Conservation (phyloP, 805 yeast species). For the Kuraishia cidri region DNA sequence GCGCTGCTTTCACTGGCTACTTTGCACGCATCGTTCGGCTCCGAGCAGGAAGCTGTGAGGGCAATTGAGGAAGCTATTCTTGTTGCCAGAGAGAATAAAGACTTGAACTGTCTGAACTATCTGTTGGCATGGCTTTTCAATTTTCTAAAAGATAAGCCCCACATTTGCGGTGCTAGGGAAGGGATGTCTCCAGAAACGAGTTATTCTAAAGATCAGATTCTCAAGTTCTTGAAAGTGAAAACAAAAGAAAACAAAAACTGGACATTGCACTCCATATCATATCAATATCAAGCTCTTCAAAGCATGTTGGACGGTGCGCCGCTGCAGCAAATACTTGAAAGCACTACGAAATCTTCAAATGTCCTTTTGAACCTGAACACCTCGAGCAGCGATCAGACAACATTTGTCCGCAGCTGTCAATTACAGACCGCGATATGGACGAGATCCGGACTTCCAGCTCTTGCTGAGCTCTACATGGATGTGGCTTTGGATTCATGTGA, state of each 20-base stretch:
- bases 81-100: constrained; percentile 82
- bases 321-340: constrained; percentile 37
- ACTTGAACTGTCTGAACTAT: constrained; percentile 61
- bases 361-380: constrained; percentile 41
- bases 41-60: constrained; percentile 58
- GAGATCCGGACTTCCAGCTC: constrained; percentile 36
- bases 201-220: constrained; percentile 52
- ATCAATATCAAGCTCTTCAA: constrained; percentile 55
- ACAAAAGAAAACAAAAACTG: constrained; percentile 38
- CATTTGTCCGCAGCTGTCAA: constrained; percentile 37
- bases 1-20: constrained; percentile 68
- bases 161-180: constrained; percentile 27
- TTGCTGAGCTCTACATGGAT: constrained; percentile 38
- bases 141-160: constrained; percentile 62
- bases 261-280: constrained; percentile 49
- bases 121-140: constrained; percentile 68
- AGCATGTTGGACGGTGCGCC: constrained; percentile 42
- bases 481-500: constrained; percentile 33
- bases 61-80: constrained; percentile 83
- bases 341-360: constrained; percentile 46
- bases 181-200: constrained; percentile 10
- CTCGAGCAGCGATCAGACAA: constrained; percentile 17
- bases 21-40: constrained; percentile 60
- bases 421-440: constrained; percentile 39
- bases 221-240: constrained; percentile 50